These are phyloP conservation scores for Vigna reflexopilosa DNA, from an alignment of 306 rosid species.

Conservation along the genomic window DNA sequence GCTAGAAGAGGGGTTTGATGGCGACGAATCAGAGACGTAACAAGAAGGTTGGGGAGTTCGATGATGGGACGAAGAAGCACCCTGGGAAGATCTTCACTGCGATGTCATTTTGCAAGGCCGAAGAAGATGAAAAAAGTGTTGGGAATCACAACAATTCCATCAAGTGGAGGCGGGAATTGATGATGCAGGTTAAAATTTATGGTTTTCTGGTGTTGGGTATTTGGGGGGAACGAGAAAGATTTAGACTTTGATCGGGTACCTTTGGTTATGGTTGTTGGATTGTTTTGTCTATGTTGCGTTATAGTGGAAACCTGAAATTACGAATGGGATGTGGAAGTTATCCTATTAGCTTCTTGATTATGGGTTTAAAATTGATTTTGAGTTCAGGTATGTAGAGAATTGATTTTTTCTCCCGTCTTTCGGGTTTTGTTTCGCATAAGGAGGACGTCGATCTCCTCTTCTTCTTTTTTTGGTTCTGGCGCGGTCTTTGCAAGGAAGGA, in stretches of 20 bases:
- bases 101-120: constrained; percentile 77
- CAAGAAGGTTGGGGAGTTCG: too few species aligned
- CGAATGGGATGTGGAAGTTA: neutral
- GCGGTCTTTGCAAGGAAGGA: too few species aligned
- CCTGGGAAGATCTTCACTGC: constrained; percentile 83
- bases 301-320: neutral
- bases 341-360: neutral
- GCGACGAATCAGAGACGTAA: too few species aligned
- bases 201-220: constrained; percentile 6
- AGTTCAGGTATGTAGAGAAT: too few species aligned
- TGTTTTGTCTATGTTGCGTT: constrained; percentile 18
- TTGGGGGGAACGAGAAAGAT: neutral
- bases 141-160: constrained; percentile 55
- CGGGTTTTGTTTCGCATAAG: too few species aligned
- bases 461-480: too few species aligned
- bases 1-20: too few species aligned
- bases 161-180: constrained; percentile 67
- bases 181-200: constrained; percentile 63
- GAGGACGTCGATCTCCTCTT: too few species aligned
- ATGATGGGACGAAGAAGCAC: constrained; percentile 1
- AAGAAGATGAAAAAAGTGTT: constrained; percentile 30
- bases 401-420: too few species aligned
- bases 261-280: constrained; percentile 18
- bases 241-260: neutral
- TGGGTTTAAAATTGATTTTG: too few species aligned